A percentile compares a stretch with the other conserved stretches of the same genome.
Conservation (phyloP, 805 yeast genomes). For the Cyberlindnera japonica region DNA sequence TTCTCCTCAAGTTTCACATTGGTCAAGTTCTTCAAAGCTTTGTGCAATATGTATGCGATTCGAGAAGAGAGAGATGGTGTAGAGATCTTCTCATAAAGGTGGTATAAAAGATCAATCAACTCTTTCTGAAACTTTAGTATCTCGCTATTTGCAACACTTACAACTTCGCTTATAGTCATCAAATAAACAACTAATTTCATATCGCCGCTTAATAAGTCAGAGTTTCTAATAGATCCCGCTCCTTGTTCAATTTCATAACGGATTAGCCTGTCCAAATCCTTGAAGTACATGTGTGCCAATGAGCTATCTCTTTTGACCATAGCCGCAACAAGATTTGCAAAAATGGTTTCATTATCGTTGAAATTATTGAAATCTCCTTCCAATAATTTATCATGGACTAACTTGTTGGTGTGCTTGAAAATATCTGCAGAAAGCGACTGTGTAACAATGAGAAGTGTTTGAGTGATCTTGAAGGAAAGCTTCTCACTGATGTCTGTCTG, state of each 20-base stretch:
- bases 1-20: constrained; percentile 56
- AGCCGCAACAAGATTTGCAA: constrained; percentile 70
- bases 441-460: constrained; percentile 43
- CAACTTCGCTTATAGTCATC: constrained; percentile 62
- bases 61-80: constrained; percentile 58
- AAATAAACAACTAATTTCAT: constrained; percentile 69
- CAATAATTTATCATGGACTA: constrained; percentile 39
- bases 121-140: constrained; percentile 43
- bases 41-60: constrained; percentile 61
- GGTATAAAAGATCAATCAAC: constrained; percentile 36
- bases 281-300: constrained; percentile 26
- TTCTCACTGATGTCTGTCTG: constrained; percentile 45
- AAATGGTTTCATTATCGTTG: constrained; percentile 56
- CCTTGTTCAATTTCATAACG: constrained; percentile 67
- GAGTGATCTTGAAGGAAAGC: constrained; percentile 37
- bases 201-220: constrained; percentile 73
- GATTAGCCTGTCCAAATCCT: constrained; percentile 39
- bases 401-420: constrained; percentile 41
- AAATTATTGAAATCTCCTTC: constrained; percentile 50
- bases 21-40: constrained; percentile 59
- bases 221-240: constrained; percentile 70
- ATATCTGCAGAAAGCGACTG: constrained; percentile 61
- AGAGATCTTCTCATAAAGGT: constrained; percentile 28
- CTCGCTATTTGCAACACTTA: constrained; percentile 61
- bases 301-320: constrained; percentile 54